phyloP scores from a whole-genome alignment of 2,329 filamentous ascomycete species.

The Neofusicoccum umdonicola region DNA sequence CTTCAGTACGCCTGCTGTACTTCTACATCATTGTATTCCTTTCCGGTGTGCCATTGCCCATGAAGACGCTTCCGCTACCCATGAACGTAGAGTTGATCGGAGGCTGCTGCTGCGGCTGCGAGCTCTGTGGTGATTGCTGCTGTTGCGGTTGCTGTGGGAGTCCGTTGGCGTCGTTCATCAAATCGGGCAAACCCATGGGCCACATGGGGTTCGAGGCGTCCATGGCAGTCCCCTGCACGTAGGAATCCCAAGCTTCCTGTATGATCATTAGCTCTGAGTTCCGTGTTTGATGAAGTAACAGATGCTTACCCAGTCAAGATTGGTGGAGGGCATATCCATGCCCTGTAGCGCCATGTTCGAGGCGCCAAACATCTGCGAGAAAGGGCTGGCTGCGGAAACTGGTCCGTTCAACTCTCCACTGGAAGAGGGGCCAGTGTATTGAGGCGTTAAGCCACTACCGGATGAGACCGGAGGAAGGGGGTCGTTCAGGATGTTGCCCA shows the following conservation, averaged over 20 bases:
- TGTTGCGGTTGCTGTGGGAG: slow-evolving; percentile 25
- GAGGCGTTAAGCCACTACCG: slow-evolving; percentile 33
- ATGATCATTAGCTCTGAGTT: slow-evolving; percentile 26
- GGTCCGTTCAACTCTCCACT: slow-evolving; percentile 33
- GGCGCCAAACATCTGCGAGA: slow-evolving; percentile 54
- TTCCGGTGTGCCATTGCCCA: slow-evolving; percentile 34
- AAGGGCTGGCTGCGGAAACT: slow-evolving; percentile 50
- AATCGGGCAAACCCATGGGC: slow-evolving; percentile 38
- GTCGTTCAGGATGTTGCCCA: slow-evolving; percentile 39
- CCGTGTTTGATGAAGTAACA: slow-evolving; percentile 18
- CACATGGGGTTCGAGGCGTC: slow-evolving; percentile 43
- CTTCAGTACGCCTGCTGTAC: neutral
- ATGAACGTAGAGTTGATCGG: slow-evolving; percentile 29
- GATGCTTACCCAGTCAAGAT: slow-evolving; percentile 62
- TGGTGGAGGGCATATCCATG: slow-evolving; percentile 51
- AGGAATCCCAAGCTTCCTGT: slow-evolving; percentile 67
- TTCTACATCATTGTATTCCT: slow-evolving; percentile 14
- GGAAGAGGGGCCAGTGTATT: slow-evolving; percentile 27
- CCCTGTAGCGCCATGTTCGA: slow-evolving; percentile 47
- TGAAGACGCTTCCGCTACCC: slow-evolving; percentile 35
- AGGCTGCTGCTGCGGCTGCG: slow-evolving; percentile 6
- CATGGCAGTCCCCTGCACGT: slow-evolving; percentile 59
- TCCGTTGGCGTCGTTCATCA: slow-evolving; percentile 19
- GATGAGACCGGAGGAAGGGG: slow-evolving; percentile 24
- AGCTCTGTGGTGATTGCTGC: slow-evolving; percentile 19